Evolutionary conservation across 1,139 yeast species (phyloP), one percentile per base, ranked within the genome.

Genomic region (Geotrichum australiense): DNA sequence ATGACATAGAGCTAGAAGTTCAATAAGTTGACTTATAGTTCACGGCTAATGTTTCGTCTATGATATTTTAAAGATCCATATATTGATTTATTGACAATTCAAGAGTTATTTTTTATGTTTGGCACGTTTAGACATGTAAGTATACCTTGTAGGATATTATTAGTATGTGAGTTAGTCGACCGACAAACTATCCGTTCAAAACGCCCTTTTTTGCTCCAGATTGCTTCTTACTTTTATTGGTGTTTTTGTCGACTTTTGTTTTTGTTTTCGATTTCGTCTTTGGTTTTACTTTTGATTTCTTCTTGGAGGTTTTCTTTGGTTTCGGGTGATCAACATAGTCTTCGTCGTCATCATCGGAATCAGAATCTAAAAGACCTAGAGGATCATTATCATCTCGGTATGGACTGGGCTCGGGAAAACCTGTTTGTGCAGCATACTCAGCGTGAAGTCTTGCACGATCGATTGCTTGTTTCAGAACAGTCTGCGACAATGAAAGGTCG

Each of bases 381-480:
- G 35, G 39, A 23, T 39, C 43, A 26, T 28, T 21, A 20, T 41
- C 45, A 28, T 50, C 53, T 8, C 53, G 47, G 20, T 51, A 46
- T 25, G 50, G 46, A 32, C 51, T 48, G 15, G 49, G 46, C 27
- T 49, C 53, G 1, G 53, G 53, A 30, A 45, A 45, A 8, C 48
- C 48, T 23, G 30, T 39, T 8, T 38, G 35, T 16, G 51, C 53
- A 5, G 59, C 60, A 19, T 49, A 48, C 31, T 47, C 47, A 8
- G 66, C 67, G 22, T 59, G 54, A 21, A 55, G 53, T 32, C 56
- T 49, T 0, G 68, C 68, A 47, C 56, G 52, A 25, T 56, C 50
- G 6, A 66, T 50, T 43, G 66, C 60, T 29, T 56, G 57, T 35
- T 57, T 54, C 18, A 65, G 53, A 21, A 65, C 67, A 20, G 56